Percentiles rank a stretch among this genome's conserved stretches.
Evolutionary conservation across 768 basidiomycete genomes (phyloP).

Genomic region (Boletellus emodensis): DNA sequence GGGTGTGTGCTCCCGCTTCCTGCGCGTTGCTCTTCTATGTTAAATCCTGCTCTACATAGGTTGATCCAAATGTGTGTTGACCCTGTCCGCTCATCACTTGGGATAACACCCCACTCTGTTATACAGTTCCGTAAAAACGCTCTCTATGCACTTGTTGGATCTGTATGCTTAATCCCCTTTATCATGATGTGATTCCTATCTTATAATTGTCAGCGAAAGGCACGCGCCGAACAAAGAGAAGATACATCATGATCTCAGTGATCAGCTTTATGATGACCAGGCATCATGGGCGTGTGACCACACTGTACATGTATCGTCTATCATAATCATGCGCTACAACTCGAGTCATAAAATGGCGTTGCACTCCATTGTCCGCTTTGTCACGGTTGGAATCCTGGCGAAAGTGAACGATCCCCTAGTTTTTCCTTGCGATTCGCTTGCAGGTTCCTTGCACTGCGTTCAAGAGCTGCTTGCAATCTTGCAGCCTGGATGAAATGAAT

Average conservation of each 20-base stretch:
- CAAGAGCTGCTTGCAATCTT: conserved; percentile 62
- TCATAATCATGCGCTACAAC: conserved; percentile 18
- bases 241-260: conserved; percentile 34
- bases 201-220: conserved; percentile 49
- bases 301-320: conserved; percentile 21
- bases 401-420: conserved; percentile 18
- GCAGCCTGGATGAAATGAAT: conserved; percentile 46
- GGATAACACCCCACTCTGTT: conserved; percentile 1
- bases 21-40: neutral
- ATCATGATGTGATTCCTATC: neutral
- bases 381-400: conserved; percentile 15
- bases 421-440: conserved; percentile 27
- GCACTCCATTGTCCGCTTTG: conserved; percentile 2
- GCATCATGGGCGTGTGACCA: conserved; percentile 6
- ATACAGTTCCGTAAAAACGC: conserved; percentile 82
- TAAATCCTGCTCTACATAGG: conserved; percentile 38
- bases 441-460: conserved; percentile 36
- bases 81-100: neutral
- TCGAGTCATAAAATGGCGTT: conserved; percentile 10
- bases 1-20: conserved; percentile 57
- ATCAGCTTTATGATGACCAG: conserved; percentile 1
- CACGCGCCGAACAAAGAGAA: conserved; percentile 57
- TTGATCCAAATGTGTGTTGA: conserved; percentile 69
- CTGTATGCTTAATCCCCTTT: conserved; percentile 45
- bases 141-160: conserved; percentile 65